Evolutionary conservation across 352 stramenopile species (phyloP), one percentile per base, ranked within the genome.

Genomic region (Globisporangium parvum): DNA sequence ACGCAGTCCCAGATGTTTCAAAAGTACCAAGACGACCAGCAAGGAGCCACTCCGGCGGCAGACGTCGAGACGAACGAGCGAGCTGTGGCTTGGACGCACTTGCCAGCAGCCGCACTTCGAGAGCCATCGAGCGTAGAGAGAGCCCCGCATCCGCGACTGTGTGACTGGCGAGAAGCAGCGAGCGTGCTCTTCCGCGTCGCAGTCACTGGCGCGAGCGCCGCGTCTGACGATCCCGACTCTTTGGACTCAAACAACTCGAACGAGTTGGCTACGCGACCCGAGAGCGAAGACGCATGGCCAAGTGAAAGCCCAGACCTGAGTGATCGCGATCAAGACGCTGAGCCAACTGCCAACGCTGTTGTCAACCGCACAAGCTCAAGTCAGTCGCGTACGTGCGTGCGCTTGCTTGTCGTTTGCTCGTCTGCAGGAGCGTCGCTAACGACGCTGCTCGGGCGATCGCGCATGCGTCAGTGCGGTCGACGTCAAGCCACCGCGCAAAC

Each of bases 1-100:
- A 69, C 67, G 61, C 54, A 72, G 44, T 75, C 73, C 0, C 71
- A 84, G 24, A 81, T 81, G 73, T 79, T 73, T 53, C 72, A 80
- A 47, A 79, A 77, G 60, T 79, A 81, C 41, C 60, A 63, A 49
- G 73, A 81, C 31, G 73, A 84, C 28, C 50, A 62, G 12, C 60
- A 55, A 53, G 28, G 20, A 47, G 44, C 20, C 6, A 15, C 15
- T 17, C 8, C n/a, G 21, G 17, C n/a, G 21, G 17, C 3, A 41
- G 18, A 15, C 21, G 12, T 35, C 41, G 18, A 21, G 28, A 23
- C 18, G n/a, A 11, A 8, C 3, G 24, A n/a, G 23, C 26, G 2
- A 17, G 11, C 11, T 31, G 15, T 17, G 9, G 5, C 0, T 8
- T 33, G 48, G 6, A 14, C 3, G 18, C 18, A 3, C 14, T 6